Evolutionary conservation across 176 grass and related monocot genomes (phyloP), one percentile per base, ranked within the genome.

Genomic region (Alopecurus myosuroides): DNA sequence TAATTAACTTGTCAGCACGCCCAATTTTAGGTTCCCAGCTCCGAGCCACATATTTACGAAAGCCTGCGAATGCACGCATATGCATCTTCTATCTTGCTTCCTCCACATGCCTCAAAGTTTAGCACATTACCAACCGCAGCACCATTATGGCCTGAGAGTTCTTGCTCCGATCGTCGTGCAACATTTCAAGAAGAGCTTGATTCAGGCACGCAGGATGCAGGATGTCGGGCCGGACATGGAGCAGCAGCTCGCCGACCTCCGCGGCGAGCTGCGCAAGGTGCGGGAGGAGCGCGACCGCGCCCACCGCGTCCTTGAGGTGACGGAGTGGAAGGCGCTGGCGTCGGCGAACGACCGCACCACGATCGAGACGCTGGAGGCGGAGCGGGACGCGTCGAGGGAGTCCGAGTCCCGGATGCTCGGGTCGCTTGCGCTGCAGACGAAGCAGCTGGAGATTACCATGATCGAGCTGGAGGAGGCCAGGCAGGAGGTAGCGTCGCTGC

Each of bases 401-500:
- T 94, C 91, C 0, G 91, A 95, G 84, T 82, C 70, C 73, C 88
- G 86, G 79, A 93, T 98, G 96, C 89, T 98, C 1, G 96, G 93
- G 31, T 94, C 93, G 53, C 84, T 98, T 1, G 81, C 82, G 4
- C 35, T 61, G 73, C 93, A 98, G 87, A 98, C 93, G 20, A 95
- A 94, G 86, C 93, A 98, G 85, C 84, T 98, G 5, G 96, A 98
- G 82, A 81, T 92, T 64, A 98, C 96, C 66, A 95, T 95, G 89
- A 98, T 98, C 5, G 77, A 70, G 11, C 89, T 94, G 0, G 93
- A 98, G 77, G 96, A 98, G 28, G 79, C 93, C 25, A 83, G 88
- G 75, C 69, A 95, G 39, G 93, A 94, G 67, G 56, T 91, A 4
- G 37, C 57, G 14, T 76, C 88, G 17, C 78, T 89, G 33, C 26